phyloP scores from a whole-genome alignment of 78 protist genomes.

The Dictyostelium firmibasis region DNA sequence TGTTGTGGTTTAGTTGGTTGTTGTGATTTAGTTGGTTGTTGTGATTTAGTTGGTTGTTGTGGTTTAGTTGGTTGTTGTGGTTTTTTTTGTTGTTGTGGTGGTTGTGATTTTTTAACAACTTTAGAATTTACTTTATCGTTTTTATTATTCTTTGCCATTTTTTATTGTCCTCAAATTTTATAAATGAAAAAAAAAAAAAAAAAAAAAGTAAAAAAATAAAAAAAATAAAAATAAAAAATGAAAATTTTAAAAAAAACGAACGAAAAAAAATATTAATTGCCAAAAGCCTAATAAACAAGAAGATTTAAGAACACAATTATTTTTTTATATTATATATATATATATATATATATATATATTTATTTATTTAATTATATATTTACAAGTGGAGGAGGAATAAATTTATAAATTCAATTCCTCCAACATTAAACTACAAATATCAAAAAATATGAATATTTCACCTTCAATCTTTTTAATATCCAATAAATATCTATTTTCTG shows the following conservation, averaged over 20 bases:
- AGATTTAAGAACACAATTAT: too few species aligned
- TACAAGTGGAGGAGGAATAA: background rate
- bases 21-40: too few species aligned
- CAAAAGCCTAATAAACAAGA: too few species aligned
- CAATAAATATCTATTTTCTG: conserved; percentile 75
- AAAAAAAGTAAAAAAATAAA: background rate
- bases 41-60: too few species aligned
- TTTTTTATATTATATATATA: background rate
- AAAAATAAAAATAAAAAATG: background rate
- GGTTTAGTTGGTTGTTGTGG: too few species aligned
- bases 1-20: too few species aligned
- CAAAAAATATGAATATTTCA: conserved; percentile 78
- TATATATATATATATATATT: background rate
- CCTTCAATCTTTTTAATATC: conserved; percentile 82
- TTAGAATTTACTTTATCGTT: background rate
- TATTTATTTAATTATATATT: background rate
- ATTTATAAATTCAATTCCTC: conserved; percentile 64
- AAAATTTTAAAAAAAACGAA: too few species aligned
- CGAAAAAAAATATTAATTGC: too few species aligned
- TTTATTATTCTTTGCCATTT: background rate
- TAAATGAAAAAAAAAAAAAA: background rate
- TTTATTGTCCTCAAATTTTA: background rate
- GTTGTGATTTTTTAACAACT: background rate
- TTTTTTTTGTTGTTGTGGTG: conserved; percentile 7
- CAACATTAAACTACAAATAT: conserved; percentile 55